These are phyloP conservation scores for Mycena metata DNA, from an alignment of 768 basidiomycete genomes.

Conservation along the genomic window DNA sequence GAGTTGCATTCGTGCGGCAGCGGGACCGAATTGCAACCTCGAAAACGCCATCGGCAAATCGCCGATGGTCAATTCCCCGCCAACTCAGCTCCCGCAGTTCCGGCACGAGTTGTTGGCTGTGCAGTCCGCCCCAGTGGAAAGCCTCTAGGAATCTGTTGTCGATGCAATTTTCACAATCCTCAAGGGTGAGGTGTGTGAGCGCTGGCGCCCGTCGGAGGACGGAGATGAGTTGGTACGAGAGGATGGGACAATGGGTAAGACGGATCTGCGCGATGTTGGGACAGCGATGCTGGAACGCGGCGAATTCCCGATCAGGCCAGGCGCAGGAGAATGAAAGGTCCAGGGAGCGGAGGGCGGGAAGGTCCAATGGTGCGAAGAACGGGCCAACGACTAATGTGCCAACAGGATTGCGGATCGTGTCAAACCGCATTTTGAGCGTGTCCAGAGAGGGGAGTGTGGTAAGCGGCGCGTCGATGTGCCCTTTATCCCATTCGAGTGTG, in stretches of 20 bases:
- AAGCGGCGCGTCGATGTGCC: neutral
- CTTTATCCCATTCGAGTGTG: neutral
- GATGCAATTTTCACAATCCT: neutral
- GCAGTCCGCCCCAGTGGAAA: neutral
- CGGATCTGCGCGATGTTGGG: neutral
- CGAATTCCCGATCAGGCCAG: constrained; percentile 13
- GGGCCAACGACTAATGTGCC: neutral
- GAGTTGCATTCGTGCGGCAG: neutral
- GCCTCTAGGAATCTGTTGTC: neutral
- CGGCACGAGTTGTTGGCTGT: neutral
- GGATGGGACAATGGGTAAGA: neutral
- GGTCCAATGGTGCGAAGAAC: constrained; percentile 9
- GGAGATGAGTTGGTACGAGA: neutral
- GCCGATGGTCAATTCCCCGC: neutral
- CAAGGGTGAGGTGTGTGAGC: neutral
- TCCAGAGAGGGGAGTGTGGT: constrained; percentile 5
- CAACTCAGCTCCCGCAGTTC: neutral
- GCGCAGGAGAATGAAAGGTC: neutral
- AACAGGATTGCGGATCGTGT: neutral
- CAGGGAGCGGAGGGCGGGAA: constrained; percentile 4
- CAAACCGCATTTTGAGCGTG: neutral
- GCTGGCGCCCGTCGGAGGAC: constrained; percentile 13
- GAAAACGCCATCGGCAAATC: neutral
- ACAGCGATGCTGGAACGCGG: constrained; percentile 12
- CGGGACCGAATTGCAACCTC: constrained; percentile 15